Percentiles rank a stretch among this genome's conserved stretches.
Conservation (phyloP, 495 filamentous ascomycete genomes). For the Margaritispora aquatica region DNA sequence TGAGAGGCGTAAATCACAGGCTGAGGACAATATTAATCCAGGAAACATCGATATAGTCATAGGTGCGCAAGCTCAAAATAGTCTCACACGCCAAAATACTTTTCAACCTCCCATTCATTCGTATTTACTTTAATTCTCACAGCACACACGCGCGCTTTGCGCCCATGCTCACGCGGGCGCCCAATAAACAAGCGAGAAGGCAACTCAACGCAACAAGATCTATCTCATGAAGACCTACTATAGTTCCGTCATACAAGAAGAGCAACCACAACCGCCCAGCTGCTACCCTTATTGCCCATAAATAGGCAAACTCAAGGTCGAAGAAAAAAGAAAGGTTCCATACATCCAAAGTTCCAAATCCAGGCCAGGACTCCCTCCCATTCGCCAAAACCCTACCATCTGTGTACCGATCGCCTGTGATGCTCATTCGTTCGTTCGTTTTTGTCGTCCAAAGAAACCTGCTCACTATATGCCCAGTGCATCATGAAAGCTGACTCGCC, state of each 20-base stretch:
- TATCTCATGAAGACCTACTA: no score
- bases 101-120: conserved; percentile 17
- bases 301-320: no score
- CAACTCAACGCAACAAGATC: no score
- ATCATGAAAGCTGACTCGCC: conserved; percentile 23
- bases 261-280: no score
- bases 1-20: background rate
- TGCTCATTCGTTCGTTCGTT: background rate
- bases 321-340: background rate
- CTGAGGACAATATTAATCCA: no score
- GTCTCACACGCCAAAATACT: conserved; percentile 20
- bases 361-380: no score
- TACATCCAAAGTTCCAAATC: conserved; percentile 2
- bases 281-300: no score
- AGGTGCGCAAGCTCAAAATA: conserved; percentile 4
- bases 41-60: no score
- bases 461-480: background rate
- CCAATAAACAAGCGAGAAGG: no score
- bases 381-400: background rate
- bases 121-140: no score
- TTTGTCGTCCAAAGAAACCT: background rate
- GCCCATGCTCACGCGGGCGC: no score
- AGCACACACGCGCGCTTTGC: no score
- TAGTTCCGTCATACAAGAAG: conserved; percentile 14
- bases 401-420: background rate